Percentiles rank a stretch among this genome's conserved stretches.
These are phyloP conservation scores for Hypsizygus marmoreus DNA, from an alignment of 768 basidiomycete species.

Conservation along the genomic window DNA sequence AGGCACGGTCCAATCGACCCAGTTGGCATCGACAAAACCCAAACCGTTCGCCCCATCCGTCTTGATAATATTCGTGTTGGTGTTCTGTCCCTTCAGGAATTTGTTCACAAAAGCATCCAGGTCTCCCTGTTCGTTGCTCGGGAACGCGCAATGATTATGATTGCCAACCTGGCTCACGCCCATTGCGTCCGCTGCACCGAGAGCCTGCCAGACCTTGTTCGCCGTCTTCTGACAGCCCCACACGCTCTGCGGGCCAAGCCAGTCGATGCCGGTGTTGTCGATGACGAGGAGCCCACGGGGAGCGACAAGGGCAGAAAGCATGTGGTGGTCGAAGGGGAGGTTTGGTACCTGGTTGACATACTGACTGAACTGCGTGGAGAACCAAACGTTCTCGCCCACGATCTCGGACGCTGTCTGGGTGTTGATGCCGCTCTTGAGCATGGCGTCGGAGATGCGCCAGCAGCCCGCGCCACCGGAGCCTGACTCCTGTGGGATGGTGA, in stretches of 20 bases:
- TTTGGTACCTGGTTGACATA: conserved; percentile 45
- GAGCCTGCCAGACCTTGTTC: conserved; percentile 50
- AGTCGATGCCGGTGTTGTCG: conserved; percentile 57
- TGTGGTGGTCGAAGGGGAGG: conserved; percentile 63
- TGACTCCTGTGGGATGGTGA: conserved; percentile 65
- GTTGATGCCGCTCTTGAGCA: conserved; percentile 40
- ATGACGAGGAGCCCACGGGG: conserved; percentile 54
- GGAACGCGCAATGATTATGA: conserved; percentile 59
- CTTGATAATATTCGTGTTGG: conserved; percentile 48
- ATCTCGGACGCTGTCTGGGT: conserved; percentile 62
- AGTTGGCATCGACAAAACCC: conserved; percentile 39
- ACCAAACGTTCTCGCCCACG: conserved; percentile 64
- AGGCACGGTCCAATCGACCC: conserved; percentile 54
- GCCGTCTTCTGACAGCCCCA: conserved; percentile 56
- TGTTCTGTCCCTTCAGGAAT: conserved; percentile 50
- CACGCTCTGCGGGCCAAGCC: conserved; percentile 53
- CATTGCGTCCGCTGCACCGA: conserved; percentile 47
- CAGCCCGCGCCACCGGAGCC: conserved; percentile 61
- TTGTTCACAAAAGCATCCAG: conserved; percentile 57
- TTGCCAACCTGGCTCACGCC: conserved; percentile 57
- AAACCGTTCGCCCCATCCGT: conserved; percentile 45
- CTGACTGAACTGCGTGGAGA: conserved; percentile 49
- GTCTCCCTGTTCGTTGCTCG: conserved; percentile 42
- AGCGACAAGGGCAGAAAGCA: conserved; percentile 55
- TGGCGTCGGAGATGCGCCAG: conserved; percentile 58